Percentiles rank a stretch among this genome's conserved stretches.
These are phyloP conservation scores for Ceratobasidium sp. DNA, from an alignment of 1,284 basidiomycete species.

Conservation along the genomic window DNA sequence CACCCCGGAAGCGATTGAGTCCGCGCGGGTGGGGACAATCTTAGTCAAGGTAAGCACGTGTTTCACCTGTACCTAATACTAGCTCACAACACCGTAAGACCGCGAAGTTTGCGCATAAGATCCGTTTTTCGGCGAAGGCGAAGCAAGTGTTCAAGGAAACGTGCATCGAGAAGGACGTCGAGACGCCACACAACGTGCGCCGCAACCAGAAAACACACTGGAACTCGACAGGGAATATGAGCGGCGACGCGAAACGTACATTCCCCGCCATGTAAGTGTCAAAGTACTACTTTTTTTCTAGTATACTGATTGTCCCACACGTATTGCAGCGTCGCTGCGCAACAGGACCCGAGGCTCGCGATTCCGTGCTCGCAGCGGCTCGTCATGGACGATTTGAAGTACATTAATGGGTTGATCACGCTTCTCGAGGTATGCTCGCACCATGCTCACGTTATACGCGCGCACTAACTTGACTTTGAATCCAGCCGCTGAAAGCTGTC, in stretches of 20 bases:
- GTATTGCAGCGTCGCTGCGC: neutral
- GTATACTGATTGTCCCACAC: neutral
- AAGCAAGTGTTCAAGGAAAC: neutral
- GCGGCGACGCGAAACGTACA: neutral
- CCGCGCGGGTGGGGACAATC: neutral
- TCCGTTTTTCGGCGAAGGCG: neutral
- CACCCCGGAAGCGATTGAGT: neutral
- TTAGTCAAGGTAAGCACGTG: neutral
- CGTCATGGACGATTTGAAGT: neutral
- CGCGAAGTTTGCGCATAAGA: neutral
- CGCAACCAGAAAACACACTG: neutral
- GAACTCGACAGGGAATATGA: neutral
- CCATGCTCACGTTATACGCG: neutral
- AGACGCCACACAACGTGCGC: neutral
- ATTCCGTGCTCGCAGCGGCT: neutral
- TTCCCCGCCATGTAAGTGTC: neutral
- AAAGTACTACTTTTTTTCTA: neutral
- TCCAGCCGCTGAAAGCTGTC: neutral
- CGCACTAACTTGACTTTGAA: no score
- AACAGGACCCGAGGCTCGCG: neutral
- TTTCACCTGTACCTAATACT: neutral
- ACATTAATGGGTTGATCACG: neutral
- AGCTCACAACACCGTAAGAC: neutral
- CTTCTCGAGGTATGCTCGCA: neutral
- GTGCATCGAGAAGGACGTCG: neutral